phyloP scores from a whole-genome alignment of 768 basidiomycete genomes.

The Mrakia hoshinonis region DNA sequence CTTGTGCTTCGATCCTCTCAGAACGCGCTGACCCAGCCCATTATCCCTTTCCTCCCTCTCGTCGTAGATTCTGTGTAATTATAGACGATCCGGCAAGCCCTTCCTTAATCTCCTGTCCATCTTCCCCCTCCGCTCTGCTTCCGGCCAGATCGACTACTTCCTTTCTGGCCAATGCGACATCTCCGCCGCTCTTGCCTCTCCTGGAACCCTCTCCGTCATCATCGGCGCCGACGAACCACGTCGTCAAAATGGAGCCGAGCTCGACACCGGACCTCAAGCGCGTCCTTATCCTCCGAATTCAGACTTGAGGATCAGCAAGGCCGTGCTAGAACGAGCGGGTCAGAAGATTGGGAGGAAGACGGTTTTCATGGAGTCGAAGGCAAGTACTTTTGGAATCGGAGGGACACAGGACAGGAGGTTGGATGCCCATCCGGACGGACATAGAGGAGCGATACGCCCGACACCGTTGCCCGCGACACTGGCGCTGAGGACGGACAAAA shows the following conservation, averaged over 20 bases:
- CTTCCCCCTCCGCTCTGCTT: background rate
- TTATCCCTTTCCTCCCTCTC: no score
- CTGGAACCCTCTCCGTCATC: background rate
- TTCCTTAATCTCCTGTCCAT: conserved; percentile 1
- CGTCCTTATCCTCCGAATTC: background rate
- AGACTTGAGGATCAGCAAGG: background rate
- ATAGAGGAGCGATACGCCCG: no score
- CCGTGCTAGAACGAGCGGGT: background rate
- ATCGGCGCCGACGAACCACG: background rate
- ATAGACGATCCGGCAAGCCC: background rate
- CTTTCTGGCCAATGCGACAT: no score
- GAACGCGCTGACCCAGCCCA: no score
- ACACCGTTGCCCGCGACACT: no score
- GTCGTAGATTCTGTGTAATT: conserved; percentile 5
- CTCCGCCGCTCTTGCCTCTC: background rate
- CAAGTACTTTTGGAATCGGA: background rate
- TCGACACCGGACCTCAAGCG: background rate
- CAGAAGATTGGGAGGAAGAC: background rate
- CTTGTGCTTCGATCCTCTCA: no score
- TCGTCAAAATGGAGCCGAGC: background rate
- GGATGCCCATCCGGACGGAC: background rate
- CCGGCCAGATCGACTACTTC: no score
- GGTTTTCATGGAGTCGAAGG: background rate
- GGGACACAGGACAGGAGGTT: no score
- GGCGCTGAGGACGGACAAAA: no score